Conservation (phyloP, 352 stramenopile genomes). For the Globisporangium cederbergense region DNA sequence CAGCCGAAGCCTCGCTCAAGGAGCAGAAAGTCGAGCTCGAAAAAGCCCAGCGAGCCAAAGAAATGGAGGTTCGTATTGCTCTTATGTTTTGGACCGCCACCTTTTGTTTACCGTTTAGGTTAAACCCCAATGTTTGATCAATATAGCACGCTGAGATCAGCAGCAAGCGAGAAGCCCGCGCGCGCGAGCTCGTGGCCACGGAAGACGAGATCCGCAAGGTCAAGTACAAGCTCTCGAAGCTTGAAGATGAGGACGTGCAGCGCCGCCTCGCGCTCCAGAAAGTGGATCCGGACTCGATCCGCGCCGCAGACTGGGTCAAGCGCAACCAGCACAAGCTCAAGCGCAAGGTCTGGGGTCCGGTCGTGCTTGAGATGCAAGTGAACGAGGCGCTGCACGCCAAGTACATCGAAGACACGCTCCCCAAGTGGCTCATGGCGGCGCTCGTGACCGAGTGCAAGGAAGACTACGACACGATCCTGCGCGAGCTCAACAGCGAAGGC, state of each 20-base stretch:
- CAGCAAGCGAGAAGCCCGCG: constrained; percentile 57
- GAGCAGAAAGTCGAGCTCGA: constrained; percentile 60
- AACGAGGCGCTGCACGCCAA: constrained; percentile 77
- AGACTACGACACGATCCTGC: constrained; percentile 78
- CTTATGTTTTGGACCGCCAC: background rate
- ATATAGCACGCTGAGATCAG: constrained; percentile 61
- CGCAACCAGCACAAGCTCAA: constrained; percentile 63
- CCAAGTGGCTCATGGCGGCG: constrained; percentile 72
- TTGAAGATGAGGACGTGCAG: constrained; percentile 79
- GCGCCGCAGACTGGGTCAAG: constrained; percentile 73
- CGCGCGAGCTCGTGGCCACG: constrained; percentile 38
- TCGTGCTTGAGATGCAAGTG: constrained; percentile 84
- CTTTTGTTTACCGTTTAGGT: no score
- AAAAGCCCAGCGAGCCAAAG: constrained; percentile 58
- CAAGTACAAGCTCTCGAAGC: constrained; percentile 48
- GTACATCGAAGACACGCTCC: constrained; percentile 81
- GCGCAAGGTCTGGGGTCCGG: constrained; percentile 77
- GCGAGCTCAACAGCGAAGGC: constrained; percentile 50
- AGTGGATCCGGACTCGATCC: constrained; percentile 67
- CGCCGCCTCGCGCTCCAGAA: constrained; percentile 52
- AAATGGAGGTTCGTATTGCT: constrained; percentile 47
- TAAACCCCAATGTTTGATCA: no score
- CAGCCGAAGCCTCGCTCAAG: constrained; percentile 48
- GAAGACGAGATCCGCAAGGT: constrained; percentile 56
- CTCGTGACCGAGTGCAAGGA: constrained; percentile 78